Evolutionary conservation across 352 stramenopile species (phyloP), one percentile per base, ranked within the genome.

Genomic region (Phytophthora pseudosyringae): DNA sequence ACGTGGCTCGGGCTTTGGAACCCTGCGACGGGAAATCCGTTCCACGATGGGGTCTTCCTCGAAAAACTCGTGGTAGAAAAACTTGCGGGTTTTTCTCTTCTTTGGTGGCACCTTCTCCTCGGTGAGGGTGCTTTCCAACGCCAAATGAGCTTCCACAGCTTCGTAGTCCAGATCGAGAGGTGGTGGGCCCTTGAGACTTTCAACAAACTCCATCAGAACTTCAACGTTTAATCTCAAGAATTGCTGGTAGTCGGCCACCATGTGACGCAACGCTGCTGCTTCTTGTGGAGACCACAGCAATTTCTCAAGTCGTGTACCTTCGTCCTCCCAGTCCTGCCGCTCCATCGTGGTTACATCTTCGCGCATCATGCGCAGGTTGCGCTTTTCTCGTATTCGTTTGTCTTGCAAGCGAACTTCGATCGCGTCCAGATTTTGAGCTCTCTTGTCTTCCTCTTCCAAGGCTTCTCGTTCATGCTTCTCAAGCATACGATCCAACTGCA

Each of bases 61-160:
- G 48, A 87, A 89, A 52, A 87, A 90, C 47, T 90, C 80, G 44
- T 90, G 81, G 50, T 89, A 90, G 59, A 90, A 90, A 52, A 90
- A 90, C 40, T 72, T 71, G 5, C 76, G 76, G 7, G 61, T 67
- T 28, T 78, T 82, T 4, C 76, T 66, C 36, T 81, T 85, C 48
- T 78, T 84, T 2, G 31, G 55, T 4, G 73, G 78, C 0, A 89
- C 66, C 5, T 67, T 64, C 0, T 83, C 69, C 18, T 78, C 44
- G 6, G 57, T 47, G 26, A 90, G 38, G 2, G 41, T 64, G 8
- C 63, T 28, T 54, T 90, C 81, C 1, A 45, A 52, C 25, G 28
- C 18, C 7, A 69, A 61, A 58, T 87, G 56, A 13, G 48, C 18
- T n/a, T 44, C 52, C 1, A 88, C 76, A 13, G 71, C 67, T 47